These are phyloP conservation scores for Trichosporon asahii DNA, from an alignment of 1,284 basidiomycete species.

Conservation along the genomic window DNA sequence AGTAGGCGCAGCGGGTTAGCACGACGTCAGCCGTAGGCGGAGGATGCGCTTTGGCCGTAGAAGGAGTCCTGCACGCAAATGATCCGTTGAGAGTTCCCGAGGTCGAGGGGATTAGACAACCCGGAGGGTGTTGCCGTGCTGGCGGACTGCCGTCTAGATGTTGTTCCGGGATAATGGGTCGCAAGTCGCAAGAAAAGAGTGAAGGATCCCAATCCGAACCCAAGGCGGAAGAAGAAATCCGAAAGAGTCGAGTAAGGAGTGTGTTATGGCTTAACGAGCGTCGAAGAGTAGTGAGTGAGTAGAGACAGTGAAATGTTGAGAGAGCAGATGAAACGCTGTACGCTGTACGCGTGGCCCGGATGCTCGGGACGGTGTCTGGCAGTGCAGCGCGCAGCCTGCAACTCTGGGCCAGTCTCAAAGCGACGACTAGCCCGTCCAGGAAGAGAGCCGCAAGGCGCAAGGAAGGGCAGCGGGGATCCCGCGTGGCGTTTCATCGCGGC, in stretches of 20 bases:
- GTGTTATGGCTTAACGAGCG: not conserved
- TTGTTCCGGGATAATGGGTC: not conserved
- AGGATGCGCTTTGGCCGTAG: no score
- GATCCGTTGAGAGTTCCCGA: no score
- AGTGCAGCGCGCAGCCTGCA: not conserved
- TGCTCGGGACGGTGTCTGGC: no score
- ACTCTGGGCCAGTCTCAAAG: not conserved
- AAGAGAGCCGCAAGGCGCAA: not conserved
- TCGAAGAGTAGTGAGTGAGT: not conserved
- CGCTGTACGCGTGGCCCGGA: not conserved
- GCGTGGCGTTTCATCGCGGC: not conserved
- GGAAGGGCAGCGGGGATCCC: not conserved
- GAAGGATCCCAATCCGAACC: not conserved
- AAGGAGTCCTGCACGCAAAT: no score
- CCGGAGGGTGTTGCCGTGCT: not conserved
- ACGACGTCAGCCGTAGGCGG: no score
- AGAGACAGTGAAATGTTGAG: not conserved
- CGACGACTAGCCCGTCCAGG: not conserved
- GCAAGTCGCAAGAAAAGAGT: not conserved
- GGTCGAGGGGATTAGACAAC: not conserved
- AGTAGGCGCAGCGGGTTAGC: not conserved
- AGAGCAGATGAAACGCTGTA: not conserved
- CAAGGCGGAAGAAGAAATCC: not conserved
- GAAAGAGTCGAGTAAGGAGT: not conserved
- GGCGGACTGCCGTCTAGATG: not conserved